Conservation (phyloP, 345 rosid genomes). For the Corymbia maculata region DNA sequence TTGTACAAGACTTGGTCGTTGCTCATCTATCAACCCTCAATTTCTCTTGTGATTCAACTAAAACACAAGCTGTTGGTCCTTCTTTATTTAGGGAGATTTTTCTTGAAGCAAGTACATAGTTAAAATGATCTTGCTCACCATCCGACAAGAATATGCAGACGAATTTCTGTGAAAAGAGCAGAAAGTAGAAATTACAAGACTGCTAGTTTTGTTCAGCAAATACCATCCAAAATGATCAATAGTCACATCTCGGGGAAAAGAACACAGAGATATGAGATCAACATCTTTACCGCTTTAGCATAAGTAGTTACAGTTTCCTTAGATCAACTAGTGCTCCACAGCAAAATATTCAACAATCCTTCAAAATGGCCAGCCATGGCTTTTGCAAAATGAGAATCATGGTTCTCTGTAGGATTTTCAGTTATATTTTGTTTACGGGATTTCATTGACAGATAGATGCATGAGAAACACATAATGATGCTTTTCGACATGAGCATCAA, state of each 20-base stretch:
- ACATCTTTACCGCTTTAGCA: not conserved
- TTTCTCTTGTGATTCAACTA: not conserved
- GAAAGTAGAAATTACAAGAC: not conserved
- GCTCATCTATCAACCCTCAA: not conserved
- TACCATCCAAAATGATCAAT: not conserved
- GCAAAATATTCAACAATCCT: too few species aligned
- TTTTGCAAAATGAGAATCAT: not conserved
- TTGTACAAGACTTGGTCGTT: not conserved
- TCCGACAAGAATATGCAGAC: not conserved
- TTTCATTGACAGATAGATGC: not conserved
- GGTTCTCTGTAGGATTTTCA: not conserved
- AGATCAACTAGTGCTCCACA: not conserved
- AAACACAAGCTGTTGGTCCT: not conserved
- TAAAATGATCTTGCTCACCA: not conserved
- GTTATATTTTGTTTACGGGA: too few species aligned
- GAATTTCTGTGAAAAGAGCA: not conserved
- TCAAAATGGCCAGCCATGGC: not conserved
- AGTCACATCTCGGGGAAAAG: not conserved
- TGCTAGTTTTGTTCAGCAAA: not conserved
- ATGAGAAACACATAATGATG: not conserved
- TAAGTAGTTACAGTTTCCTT: not conserved
- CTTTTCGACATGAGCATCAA: not conserved
- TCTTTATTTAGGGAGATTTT: not conserved
- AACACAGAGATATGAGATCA: not conserved
- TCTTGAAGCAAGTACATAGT: not conserved